Conservation (phyloP, 768 basidiomycete genomes). For the Piloderma croceum region DNA sequence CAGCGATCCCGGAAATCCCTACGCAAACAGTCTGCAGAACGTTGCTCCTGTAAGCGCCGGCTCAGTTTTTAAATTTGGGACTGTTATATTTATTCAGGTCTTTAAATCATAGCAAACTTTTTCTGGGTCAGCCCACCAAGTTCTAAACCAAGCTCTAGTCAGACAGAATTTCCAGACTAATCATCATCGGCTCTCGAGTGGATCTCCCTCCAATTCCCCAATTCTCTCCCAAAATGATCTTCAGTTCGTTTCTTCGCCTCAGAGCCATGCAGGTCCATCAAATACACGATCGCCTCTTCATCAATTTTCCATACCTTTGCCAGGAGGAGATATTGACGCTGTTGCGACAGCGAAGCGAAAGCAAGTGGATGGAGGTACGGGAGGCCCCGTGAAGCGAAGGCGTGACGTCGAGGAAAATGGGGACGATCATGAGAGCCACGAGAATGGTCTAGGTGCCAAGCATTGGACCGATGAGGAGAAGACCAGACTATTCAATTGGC, state of each 20-base stretch:
- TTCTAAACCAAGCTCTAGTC: conserved; percentile 57
- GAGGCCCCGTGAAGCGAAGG: conserved; percentile 38
- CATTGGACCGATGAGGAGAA: conserved; percentile 87
- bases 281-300: conserved; percentile 30
- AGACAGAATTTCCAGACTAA: conserved; percentile 29
- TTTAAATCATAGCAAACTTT: too few species aligned
- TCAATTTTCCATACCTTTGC: conserved; percentile 30
- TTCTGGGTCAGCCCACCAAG: too few species aligned
- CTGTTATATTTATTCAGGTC: too few species aligned
- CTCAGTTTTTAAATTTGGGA: too few species aligned
- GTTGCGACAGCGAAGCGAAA: conserved; percentile 38
- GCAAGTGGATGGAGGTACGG: conserved; percentile 35
- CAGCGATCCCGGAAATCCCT: too few species aligned
- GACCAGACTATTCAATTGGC: conserved; percentile 70
- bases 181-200: conserved; percentile 32
- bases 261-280: conserved; percentile 30
- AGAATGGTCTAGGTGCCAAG: conserved; percentile 57
- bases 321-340: conserved; percentile 7
- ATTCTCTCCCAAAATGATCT: too few species aligned
- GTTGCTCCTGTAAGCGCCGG: too few species aligned
- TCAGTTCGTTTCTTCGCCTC: too few species aligned
- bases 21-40: too few species aligned
- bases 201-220: too few species aligned
- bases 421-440: conserved; percentile 34
- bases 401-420: conserved; percentile 40